phyloP scores from a whole-genome alignment of 768 basidiomycete genomes.

The Podaxis sp. region DNA sequence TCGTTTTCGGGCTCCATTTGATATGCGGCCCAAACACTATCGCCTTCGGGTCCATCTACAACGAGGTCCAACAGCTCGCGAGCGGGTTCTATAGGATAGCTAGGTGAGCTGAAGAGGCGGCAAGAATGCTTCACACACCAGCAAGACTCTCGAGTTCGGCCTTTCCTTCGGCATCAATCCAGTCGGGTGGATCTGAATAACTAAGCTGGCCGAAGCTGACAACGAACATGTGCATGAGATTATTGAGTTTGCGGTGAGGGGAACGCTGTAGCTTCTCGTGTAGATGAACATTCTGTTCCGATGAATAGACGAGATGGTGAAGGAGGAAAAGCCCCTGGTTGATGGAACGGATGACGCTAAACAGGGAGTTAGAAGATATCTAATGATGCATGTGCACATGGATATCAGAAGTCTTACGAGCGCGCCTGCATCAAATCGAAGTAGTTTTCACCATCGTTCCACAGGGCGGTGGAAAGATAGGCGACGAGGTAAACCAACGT shows the following conservation, averaged over 20 bases:
- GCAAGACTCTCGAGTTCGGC: conserved; percentile 39
- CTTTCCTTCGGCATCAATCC: conserved; percentile 39
- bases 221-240: conserved; percentile 64
- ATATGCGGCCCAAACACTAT: conserved; percentile 59
- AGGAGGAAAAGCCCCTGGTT: conserved; percentile 55
- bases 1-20: conserved; percentile 40
- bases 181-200: conserved; percentile 62
- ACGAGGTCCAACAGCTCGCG: conserved; percentile 59
- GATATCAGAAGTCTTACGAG: conserved; percentile 34
- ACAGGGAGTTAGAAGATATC: conserved; percentile 1
- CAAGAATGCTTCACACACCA: conserved; percentile 32
- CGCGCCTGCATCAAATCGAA: neutral
- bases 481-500: conserved; percentile 56
- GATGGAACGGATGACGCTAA: conserved; percentile 46
- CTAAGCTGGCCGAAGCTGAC: conserved; percentile 75
- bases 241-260: conserved; percentile 51
- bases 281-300: conserved; percentile 45
- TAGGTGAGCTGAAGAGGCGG: conserved; percentile 1
- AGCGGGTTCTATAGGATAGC: conserved; percentile 43
- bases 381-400: neutral
- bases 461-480: conserved; percentile 50
- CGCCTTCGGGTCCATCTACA: conserved; percentile 71
- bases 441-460: conserved; percentile 53
- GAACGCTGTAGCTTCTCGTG: conserved; percentile 55
- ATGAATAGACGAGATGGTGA: conserved; percentile 55